A percentile compares a stretch with the other conserved stretches of the same genome.
These are phyloP conservation scores for Starmerella stellata DNA, from an alignment of 805 yeast genomes.

Conservation along the genomic window DNA sequence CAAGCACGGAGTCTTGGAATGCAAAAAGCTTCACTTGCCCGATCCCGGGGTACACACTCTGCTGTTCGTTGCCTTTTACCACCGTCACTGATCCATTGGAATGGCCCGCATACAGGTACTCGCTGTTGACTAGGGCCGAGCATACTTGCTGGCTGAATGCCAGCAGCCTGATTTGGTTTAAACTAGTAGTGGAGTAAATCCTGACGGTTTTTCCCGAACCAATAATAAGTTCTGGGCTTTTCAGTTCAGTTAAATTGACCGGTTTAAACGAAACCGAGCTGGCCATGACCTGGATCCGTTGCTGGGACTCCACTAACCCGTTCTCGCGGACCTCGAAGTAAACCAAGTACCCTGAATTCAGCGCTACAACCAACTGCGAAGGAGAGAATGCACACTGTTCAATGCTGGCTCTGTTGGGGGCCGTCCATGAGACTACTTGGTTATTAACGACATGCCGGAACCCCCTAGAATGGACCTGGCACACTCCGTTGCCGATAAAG, in stretches of 20 bases:
- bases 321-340: conserved; percentile 69
- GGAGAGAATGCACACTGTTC: conserved; percentile 42
- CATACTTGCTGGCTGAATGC: background rate
- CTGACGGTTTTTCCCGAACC: conserved; percentile 59
- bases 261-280: conserved; percentile 29
- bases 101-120: conserved; percentile 7
- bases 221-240: conserved; percentile 45
- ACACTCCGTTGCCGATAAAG: conserved; percentile 48
- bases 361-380: conserved; percentile 49
- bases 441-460: conserved; percentile 35
- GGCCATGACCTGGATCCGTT: conserved; percentile 32
- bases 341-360: conserved; percentile 56
- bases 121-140: background rate
- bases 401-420: conserved; percentile 60
- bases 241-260: conserved; percentile 29
- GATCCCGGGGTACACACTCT: background rate
- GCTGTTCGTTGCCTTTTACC: conserved; percentile 1
- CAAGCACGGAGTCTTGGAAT: conserved; percentile 28
- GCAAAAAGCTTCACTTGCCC: background rate
- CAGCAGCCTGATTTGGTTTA: conserved; percentile 2
- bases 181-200: conserved; percentile 20
- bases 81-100: conserved; percentile 4
- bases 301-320: conserved; percentile 52
- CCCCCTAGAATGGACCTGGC: conserved; percentile 59
- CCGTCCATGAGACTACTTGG: conserved; percentile 44